These are phyloP conservation scores for Brassica incana DNA, from an alignment of 345 rosid genomes.

Conservation along the genomic window DNA sequence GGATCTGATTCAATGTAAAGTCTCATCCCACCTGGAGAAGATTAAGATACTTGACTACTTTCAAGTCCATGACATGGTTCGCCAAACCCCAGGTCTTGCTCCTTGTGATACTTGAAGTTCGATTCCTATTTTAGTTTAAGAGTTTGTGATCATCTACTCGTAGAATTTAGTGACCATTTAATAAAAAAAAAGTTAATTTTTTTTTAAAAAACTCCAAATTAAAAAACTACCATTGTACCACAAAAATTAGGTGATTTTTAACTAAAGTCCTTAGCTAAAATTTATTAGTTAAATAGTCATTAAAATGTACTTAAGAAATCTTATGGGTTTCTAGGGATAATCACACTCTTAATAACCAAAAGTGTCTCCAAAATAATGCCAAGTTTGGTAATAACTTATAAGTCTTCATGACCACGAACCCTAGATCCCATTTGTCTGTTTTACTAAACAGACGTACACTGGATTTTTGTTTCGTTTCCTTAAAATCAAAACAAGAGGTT, in stretches of 20 bases:
- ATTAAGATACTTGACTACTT: constrained; percentile 74
- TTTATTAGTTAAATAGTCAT: not conserved
- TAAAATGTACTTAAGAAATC: too few species aligned
- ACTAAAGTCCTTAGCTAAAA: not conserved
- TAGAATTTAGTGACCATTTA: too few species aligned
- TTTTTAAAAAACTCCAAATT: too few species aligned
- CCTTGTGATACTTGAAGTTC: constrained; percentile 2
- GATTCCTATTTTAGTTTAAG: too few species aligned
- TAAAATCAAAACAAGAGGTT: not conserved
- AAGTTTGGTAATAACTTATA: constrained; percentile 14
- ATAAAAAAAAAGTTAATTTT: too few species aligned
- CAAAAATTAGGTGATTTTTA: not conserved
- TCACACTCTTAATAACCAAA: constrained; percentile 9
- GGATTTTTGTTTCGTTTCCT: not conserved
- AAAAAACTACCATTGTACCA: not conserved
- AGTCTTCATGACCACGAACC: constrained; percentile 23
- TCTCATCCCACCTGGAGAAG: constrained; percentile 50
- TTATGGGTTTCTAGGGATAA: too few species aligned
- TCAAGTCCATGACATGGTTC: constrained; percentile 97
- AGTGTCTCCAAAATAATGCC: constrained; percentile 23
- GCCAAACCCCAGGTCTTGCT: constrained; percentile 78
- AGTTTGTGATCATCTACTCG: not conserved
- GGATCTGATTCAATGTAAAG: constrained; percentile 86
- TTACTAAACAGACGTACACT: not conserved
- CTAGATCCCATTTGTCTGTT: constrained; percentile 26